Evolutionary conservation across 148 eudicot species (phyloP).

Genomic region (Suaeda aralocaspica): DNA sequence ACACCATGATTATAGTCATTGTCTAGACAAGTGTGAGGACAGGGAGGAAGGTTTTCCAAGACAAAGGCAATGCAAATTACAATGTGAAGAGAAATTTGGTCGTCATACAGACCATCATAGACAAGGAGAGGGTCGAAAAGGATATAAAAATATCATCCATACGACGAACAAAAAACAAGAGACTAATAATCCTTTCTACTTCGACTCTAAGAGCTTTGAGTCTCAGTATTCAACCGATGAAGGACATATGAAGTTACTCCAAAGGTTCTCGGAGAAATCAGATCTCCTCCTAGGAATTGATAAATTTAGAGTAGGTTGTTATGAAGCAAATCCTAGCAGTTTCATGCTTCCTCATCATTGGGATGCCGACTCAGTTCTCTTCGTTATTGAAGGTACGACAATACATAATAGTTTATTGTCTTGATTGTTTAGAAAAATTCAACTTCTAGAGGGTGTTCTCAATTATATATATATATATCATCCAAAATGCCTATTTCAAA

Average conservation of each 20-base stretch:
- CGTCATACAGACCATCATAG: not conserved
- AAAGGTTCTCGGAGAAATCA: slow-evolving; percentile 25
- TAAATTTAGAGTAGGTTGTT: slow-evolving; percentile 23
- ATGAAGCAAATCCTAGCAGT: slow-evolving; percentile 32
- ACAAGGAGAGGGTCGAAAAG: not conserved
- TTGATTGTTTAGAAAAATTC: too few relatives aligned
- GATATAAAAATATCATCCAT: not conserved
- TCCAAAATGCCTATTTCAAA: not conserved
- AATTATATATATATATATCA: not conserved
- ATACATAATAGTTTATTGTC: too few relatives aligned
- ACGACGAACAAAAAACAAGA: not conserved
- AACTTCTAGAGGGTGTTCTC: too few relatives aligned
- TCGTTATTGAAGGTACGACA: slow-evolving; percentile 21
- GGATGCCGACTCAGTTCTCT: slow-evolving; percentile 33
- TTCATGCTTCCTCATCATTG: slow-evolving; percentile 35
- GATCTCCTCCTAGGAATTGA: slow-evolving; percentile 26
- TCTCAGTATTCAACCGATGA: slow-evolving; percentile 19
- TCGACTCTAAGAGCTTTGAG: slow-evolving; percentile 22
- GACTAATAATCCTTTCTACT: slow-evolving; percentile 24
- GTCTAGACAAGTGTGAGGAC: too few relatives aligned
- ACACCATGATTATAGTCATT: too few relatives aligned
- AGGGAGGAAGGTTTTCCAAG: too few relatives aligned
- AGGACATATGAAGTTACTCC: slow-evolving; percentile 29
- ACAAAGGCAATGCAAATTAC: too few relatives aligned
- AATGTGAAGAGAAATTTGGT: slow-evolving; percentile 21